phyloP scores from a whole-genome alignment of 2,329 filamentous ascomycete genomes.

The Ophiocordyceps camponoti-floridani region DNA sequence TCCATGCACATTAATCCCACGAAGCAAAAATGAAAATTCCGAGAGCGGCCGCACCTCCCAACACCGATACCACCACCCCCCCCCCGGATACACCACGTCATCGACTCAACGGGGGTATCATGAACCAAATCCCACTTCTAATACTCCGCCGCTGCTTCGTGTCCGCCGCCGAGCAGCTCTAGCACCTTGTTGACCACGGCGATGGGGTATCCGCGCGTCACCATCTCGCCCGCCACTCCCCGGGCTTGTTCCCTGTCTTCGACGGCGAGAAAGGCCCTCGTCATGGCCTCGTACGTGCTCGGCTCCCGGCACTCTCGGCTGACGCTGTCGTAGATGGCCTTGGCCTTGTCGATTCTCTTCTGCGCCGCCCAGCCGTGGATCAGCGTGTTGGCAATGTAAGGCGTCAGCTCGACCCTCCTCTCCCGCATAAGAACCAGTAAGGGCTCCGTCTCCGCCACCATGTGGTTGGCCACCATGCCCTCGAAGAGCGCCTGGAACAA shows the following conservation, averaged over 20 bases:
- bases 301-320: constrained; percentile 69
- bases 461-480: constrained; percentile 88
- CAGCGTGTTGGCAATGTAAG: constrained; percentile 95
- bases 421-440: constrained; percentile 60
- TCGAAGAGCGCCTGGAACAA: constrained; percentile 96
- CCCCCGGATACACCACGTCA: constrained; percentile 6
- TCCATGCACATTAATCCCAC: constrained; percentile 1
- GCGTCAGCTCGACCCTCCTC: constrained; percentile 66
- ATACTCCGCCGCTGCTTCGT: constrained; percentile 16
- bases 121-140: constrained; percentile 2
- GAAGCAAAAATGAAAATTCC: background rate
- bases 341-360: constrained; percentile 63
- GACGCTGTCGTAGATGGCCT: constrained; percentile 64
- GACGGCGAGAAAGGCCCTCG: constrained; percentile 70
- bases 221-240: constrained; percentile 72
- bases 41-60: no score
- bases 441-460: constrained; percentile 56
- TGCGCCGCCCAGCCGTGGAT: constrained; percentile 92
- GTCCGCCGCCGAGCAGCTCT: constrained; percentile 57
- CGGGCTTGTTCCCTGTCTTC: constrained; percentile 65
- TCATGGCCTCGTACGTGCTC: constrained; percentile 98
- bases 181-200: constrained; percentile 89
- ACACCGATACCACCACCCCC: background rate
- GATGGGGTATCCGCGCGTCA: constrained; percentile 73
- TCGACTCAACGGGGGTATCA: constrained; percentile 9